Evolutionary conservation across 768 basidiomycete species (phyloP), one percentile per base, ranked within the genome.

Genomic region (Naganishia vishniacii): DNA sequence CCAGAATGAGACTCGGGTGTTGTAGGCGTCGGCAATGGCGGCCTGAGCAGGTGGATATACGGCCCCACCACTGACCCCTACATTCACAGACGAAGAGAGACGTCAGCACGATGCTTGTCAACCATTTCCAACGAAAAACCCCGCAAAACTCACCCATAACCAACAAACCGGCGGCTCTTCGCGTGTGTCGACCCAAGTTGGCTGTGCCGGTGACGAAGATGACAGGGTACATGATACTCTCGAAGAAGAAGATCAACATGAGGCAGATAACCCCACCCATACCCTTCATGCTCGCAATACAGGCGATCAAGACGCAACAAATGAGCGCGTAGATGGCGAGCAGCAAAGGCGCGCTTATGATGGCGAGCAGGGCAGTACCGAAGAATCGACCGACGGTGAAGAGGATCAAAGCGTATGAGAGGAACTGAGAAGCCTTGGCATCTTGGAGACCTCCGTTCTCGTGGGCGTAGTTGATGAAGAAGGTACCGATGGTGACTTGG

Each of bases 331-430:
- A 86, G 60, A 82, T 59, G 23, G 80, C 77, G 41, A 87, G 80
- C 64, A 88, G 70, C 62, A 87, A 73, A 1, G 86, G 85, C 13
- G 87, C 84, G 70, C 87, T 85, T 65, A 87, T 70, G 70, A 81
- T 84, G 49, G 84, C 82, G 49, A 88, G 78, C 29, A 88, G 78
- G 13, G 76, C 76, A 16, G 62, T 64, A 18, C 67, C 69, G 61
- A 68, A 34, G 66, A 76, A 72, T 29, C 75, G 72, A 4, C 68
- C 70, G 32, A 70, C 65, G 37, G 67, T 69, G 67, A 72, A 69
- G n/a, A 65, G 28, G 23, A 60, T 65, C 37, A 67, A 66, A 49
- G 58, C 65, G 72, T 85, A 85, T 8, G 86, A 88, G 69, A 87
- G 86, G 61, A 88, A 75, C 59, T 84, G 77, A 62, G 86, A 85